Evolutionary conservation across 129 eudicot species (phyloP).

Genomic region (Mikania micrantha): DNA sequence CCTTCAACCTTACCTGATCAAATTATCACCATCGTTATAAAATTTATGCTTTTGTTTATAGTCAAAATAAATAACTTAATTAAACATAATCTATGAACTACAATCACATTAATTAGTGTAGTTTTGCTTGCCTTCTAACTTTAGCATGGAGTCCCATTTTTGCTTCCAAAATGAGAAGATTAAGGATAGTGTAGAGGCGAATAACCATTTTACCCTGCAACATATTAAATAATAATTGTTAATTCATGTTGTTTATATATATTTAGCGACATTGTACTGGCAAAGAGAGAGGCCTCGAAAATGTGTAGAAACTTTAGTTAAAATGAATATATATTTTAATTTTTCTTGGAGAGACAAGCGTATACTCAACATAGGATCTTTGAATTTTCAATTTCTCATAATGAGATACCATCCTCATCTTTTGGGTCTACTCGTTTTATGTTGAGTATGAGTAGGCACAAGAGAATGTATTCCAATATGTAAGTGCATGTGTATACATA

Average conservation of each 20-base stretch:
- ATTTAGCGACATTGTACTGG: too few species aligned
- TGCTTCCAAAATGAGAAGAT: slow-evolving; percentile 44
- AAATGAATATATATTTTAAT: too few species aligned
- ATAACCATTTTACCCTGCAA: slow-evolving; percentile 52
- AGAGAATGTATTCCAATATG: too few species aligned
- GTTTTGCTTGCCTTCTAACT: slow-evolving; percentile 47
- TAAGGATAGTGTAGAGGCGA: slow-evolving; percentile 43
- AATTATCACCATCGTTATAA: not conserved
- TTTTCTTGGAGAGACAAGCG: too few species aligned
- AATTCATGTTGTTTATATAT: not conserved
- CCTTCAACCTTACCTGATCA: slow-evolving; percentile 49
- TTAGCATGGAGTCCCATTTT: slow-evolving; percentile 38
- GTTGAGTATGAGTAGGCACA: too few species aligned
- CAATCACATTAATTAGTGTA: not conserved
- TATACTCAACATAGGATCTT: too few species aligned
- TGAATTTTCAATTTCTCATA: too few species aligned
- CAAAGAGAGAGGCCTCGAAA: too few species aligned
- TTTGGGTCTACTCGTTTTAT: too few species aligned
- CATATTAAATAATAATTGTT: not conserved
- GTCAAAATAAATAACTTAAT: not conserved
- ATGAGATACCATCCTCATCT: too few species aligned
- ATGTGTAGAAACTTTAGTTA: too few species aligned
- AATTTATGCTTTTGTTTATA: not conserved
- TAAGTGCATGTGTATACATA: too few species aligned
- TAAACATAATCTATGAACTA: not conserved